These are phyloP conservation scores for Chalaropsis thielavioides DNA, from an alignment of 2,329 filamentous ascomycete genomes.

Conservation along the genomic window DNA sequence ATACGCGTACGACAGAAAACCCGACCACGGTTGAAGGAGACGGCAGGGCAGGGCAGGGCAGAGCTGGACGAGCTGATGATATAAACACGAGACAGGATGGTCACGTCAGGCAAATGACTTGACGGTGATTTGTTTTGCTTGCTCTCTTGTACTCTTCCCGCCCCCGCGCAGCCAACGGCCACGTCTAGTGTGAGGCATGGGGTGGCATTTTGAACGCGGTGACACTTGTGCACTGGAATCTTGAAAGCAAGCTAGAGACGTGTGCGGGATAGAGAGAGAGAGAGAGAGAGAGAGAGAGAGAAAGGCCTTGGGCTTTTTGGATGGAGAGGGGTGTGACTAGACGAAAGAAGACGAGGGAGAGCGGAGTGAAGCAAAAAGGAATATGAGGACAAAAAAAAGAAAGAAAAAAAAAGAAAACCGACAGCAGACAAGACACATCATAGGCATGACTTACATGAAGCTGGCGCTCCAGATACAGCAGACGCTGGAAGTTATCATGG, in stretches of 20 bases:
- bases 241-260: not conserved
- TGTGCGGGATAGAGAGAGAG: not conserved
- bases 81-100: not conserved
- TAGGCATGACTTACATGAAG: slow-evolving; percentile 8
- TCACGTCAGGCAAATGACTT: not conserved
- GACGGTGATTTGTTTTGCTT: not conserved
- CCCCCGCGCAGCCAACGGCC: not conserved
- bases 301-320: too few relatives aligned
- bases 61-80: slow-evolving; percentile 4
- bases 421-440: not conserved
- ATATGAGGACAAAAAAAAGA: not conserved
- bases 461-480: slow-evolving; percentile 12
- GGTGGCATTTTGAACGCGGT: not conserved
- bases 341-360: not conserved
- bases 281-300: not conserved
- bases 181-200: not conserved
- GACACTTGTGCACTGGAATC: slow-evolving; percentile 1
- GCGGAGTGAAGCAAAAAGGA: not conserved
- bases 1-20: not conserved
- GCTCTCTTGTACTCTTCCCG: not conserved
- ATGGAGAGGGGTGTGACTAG: not conserved
- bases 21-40: not conserved
- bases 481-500: slow-evolving; percentile 9
- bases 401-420: not conserved
- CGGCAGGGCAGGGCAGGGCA: not conserved